These are phyloP conservation scores for Aspergillus heteromorphus DNA, from an alignment of 495 filamentous ascomycete species.

Conservation along the genomic window DNA sequence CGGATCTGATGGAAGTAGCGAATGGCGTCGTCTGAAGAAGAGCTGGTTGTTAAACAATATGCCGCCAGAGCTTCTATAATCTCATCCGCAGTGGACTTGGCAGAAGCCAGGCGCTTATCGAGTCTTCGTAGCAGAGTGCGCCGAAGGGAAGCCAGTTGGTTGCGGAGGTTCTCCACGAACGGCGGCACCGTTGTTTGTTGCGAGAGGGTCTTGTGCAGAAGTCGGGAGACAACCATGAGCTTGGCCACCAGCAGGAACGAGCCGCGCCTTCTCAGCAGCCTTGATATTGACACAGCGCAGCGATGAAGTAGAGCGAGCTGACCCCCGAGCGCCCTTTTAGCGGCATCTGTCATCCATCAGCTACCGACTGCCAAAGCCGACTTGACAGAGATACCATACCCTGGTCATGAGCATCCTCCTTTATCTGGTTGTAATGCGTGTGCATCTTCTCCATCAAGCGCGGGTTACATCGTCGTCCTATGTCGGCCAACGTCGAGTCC, in stretches of 20 bases:
- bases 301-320: conserved; percentile 59
- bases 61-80: conserved; percentile 72
- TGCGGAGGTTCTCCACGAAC: conserved; percentile 57
- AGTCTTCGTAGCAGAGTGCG: conserved; percentile 59
- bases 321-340: conserved; percentile 52
- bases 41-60: conserved; percentile 76
- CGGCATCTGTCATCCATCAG: conserved; percentile 42
- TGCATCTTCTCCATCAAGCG: conserved; percentile 63
- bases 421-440: conserved; percentile 55
- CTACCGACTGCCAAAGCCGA: conserved; percentile 12
- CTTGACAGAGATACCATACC: conserved; percentile 28
- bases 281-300: conserved; percentile 49
- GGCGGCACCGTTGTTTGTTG: conserved; percentile 44
- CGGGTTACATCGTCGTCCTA: conserved; percentile 75
- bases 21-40: conserved; percentile 73
- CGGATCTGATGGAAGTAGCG: conserved; percentile 76
- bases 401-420: conserved; percentile 37
- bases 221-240: conserved; percentile 69
- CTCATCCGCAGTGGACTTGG: conserved; percentile 41
- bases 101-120: conserved; percentile 58
- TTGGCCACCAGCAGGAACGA: conserved; percentile 69
- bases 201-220: conserved; percentile 62
- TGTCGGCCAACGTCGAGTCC: conserved; percentile 61
- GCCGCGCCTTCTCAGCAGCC: conserved; percentile 52
- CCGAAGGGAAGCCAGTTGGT: conserved; percentile 55